Conservation (phyloP, 2,329 filamentous ascomycete species). For the Trichoderma sp. region DNA sequence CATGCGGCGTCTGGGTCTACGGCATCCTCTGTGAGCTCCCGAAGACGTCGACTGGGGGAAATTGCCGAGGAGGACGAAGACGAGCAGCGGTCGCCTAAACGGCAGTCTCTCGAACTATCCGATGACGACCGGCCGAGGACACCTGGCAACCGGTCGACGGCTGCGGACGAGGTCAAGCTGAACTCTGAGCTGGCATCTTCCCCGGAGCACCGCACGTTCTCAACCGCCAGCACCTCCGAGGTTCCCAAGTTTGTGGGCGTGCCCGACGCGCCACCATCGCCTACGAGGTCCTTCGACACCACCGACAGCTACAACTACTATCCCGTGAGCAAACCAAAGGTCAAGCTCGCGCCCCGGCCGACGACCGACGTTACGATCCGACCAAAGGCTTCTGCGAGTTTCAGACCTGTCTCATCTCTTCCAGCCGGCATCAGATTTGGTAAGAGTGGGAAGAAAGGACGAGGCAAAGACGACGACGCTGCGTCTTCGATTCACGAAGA, state of each 20-base stretch:
- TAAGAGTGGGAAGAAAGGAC: conserved; percentile 56
- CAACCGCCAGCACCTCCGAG: conserved; percentile 50
- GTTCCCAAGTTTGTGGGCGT: conserved; percentile 55
- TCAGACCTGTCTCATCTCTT: conserved; percentile 75
- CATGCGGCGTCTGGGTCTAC: conserved; percentile 86
- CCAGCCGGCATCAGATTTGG: conserved; percentile 77
- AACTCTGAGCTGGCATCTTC: conserved; percentile 55
- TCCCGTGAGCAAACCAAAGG: conserved; percentile 69
- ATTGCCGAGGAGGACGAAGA: conserved; percentile 94
- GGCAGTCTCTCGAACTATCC: conserved; percentile 58
- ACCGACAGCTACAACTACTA: conserved; percentile 53
- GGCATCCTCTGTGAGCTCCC: conserved; percentile 81
- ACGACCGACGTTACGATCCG: conserved; percentile 66
- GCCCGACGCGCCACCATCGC: conserved; percentile 49
- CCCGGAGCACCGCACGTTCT: conserved; percentile 55
- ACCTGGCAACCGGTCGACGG: conserved; percentile 34
- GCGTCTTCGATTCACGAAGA: conserved; percentile 42
- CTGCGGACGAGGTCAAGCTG: conserved; percentile 49
- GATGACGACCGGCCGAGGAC: conserved; percentile 37
- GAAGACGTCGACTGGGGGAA: conserved; percentile 78
- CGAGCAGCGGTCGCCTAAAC: conserved; percentile 60
- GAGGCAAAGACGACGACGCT: conserved; percentile 34
- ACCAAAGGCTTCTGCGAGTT: conserved; percentile 63
- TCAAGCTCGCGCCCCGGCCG: conserved; percentile 85
- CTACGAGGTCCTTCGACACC: conserved; percentile 49